A percentile compares a stretch with the other conserved stretches of the same genome.
phyloP scores from a whole-genome alignment of 148 eudicot genomes.

The Silene latifolia region DNA sequence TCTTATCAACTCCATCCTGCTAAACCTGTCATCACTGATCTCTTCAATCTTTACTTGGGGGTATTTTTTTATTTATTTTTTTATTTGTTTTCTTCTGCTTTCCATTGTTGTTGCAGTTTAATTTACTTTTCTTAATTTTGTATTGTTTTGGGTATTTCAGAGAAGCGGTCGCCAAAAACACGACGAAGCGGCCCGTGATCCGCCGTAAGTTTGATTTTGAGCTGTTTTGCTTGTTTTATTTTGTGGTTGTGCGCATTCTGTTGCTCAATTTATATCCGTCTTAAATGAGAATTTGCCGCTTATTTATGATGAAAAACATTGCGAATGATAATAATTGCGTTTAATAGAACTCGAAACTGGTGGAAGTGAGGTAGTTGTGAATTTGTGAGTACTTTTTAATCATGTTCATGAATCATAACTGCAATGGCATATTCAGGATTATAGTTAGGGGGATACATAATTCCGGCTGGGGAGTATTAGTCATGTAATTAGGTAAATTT shows the following conservation, averaged over 20 bases:
- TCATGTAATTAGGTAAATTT: too few relatives aligned
- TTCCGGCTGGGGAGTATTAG: too few relatives aligned
- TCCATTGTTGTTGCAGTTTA: not conserved
- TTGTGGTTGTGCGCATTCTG: not conserved
- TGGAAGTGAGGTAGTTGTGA: too few relatives aligned
- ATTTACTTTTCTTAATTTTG: not conserved
- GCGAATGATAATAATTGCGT: too few relatives aligned
- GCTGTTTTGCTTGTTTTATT: not conserved
- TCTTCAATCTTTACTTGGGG: slow-evolving; percentile 84
- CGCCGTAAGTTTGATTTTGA: slow-evolving; percentile 64
- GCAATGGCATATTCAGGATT: too few relatives aligned
- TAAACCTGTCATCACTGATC: slow-evolving; percentile 58
- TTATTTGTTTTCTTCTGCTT: not conserved
- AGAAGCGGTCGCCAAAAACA: slow-evolving; percentile 53
- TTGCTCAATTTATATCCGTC: too few relatives aligned
- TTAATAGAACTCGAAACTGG: too few relatives aligned
- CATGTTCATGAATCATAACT: too few relatives aligned
- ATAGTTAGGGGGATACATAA: too few relatives aligned
- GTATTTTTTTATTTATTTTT: slow-evolving; percentile 21
- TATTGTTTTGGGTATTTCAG: slow-evolving; percentile 35
- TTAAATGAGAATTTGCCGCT: too few relatives aligned
- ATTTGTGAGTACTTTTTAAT: too few relatives aligned
- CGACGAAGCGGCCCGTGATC: slow-evolving; percentile 60
- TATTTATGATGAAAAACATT: too few relatives aligned
- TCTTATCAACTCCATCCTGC: slow-evolving; percentile 69